Base-by-base conservation (phyloP, 495 filamentous ascomycete species). In the Parmelia sp. region DNA sequence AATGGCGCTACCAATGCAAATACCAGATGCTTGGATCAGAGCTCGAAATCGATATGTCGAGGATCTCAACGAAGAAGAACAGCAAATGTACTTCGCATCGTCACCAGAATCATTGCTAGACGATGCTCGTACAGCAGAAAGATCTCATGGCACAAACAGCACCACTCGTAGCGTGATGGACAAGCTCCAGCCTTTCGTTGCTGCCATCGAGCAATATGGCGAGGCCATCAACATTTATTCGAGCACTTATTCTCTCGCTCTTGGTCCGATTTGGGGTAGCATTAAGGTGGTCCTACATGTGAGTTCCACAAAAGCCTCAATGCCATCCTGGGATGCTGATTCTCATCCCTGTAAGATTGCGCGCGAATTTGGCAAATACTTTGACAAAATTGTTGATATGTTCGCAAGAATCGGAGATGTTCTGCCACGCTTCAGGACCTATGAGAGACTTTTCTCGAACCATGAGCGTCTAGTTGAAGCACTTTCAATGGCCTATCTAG, bases 221-320 rank as follows among this genome's bases (percentile, higher is more conserved):
- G 66, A 68, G 49, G 75, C 74, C 14, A 40, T 79, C 0, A 74
- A 80, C 69, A 71, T 75, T 8, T 70, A 71, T 53, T 57, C 73
- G 1, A 77, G 76, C 57, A 66, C 74, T 2, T 73, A 67, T 27
- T 64, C 76, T 17, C 42, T 72, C 4, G 68, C 75, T 11, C 49
- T 80, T 29, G 65, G 71, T n/a, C 75, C 77, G 8, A 64, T 81
- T 17, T 80, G 77, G 78, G 78, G 77, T 0, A 74, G 75, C 31
- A 61, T 80, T 23, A 56, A 75, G 39, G 71, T 81, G 14, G 51
- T 79, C 31, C 61, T 81, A 1, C 73, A 76, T 47, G 69, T 76
- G 37, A 29, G 39, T 19, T 17, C 1, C 10, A n/a, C 27, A 3
- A 47, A 3, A 7, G 4, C 2, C 11, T 5, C 23, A 14, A 11